These are phyloP conservation scores for Leccinum fibrillosum DNA, from an alignment of 768 basidiomycete genomes.

Conservation along the genomic window DNA sequence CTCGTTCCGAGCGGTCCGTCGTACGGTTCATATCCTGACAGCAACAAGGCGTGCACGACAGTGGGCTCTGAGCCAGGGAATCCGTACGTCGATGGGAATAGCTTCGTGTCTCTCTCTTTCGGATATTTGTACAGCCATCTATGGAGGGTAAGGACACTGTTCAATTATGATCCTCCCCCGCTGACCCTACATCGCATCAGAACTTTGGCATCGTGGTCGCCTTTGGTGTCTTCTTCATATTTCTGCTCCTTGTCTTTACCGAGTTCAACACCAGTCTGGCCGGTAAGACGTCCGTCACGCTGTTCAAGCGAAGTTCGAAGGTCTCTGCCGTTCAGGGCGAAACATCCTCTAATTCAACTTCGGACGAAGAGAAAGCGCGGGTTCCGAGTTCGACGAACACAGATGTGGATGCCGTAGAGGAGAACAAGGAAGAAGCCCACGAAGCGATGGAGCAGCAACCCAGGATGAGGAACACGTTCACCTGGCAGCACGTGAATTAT, in stretches of 20 bases:
- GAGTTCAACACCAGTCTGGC: slow-evolving; percentile 45
- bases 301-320: slow-evolving; percentile 63
- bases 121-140: slow-evolving; percentile 44
- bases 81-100: slow-evolving; percentile 55
- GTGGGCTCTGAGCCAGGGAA: slow-evolving; percentile 64
- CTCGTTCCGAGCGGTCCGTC: slow-evolving; percentile 62
- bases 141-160: slow-evolving; percentile 37
- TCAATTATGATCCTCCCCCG: background rate
- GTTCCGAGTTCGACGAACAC: slow-evolving; percentile 5
- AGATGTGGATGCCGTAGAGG: slow-evolving; percentile 3
- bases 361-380: slow-evolving; percentile 30
- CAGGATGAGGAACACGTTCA: slow-evolving; percentile 58
- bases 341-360: slow-evolving; percentile 13
- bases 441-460: slow-evolving; percentile 35
- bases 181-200: slow-evolving; percentile 29
- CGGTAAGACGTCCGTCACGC: slow-evolving; percentile 42
- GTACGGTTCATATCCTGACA: slow-evolving; percentile 51
- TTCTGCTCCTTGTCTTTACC: slow-evolving; percentile 54
- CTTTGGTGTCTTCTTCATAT: slow-evolving; percentile 59
- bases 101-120: slow-evolving; percentile 47
- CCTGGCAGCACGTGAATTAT: slow-evolving; percentile 75
- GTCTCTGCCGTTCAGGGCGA: slow-evolving; percentile 1
- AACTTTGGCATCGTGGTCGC: slow-evolving; percentile 69
- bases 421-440: slow-evolving; percentile 20
- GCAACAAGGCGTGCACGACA: slow-evolving; percentile 75